These are phyloP conservation scores for Talaromyces adpressus DNA, from an alignment of 495 filamentous ascomycete genomes.

Conservation along the genomic window DNA sequence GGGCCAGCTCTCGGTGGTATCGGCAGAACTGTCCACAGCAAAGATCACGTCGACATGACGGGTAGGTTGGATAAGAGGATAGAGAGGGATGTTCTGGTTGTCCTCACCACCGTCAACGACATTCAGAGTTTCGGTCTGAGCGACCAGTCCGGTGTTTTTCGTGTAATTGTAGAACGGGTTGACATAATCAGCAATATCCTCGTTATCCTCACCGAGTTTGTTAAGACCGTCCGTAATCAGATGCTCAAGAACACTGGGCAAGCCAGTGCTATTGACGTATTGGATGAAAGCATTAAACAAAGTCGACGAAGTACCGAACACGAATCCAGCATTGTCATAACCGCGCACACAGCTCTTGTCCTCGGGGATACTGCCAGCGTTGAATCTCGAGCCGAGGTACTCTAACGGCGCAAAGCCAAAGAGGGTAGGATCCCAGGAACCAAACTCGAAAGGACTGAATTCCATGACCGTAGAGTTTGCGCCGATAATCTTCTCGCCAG, in stretches of 20 bases:
- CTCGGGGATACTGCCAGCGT: conserved; percentile 49
- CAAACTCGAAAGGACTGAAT: conserved; percentile 82
- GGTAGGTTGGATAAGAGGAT: conserved; percentile 70
- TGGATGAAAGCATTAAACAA: conserved; percentile 76
- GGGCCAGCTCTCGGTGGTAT: conserved; percentile 69
- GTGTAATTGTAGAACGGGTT: conserved; percentile 78
- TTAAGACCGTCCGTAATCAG: conserved; percentile 46
- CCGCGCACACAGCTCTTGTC: conserved; percentile 62
- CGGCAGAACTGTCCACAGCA: conserved; percentile 78
- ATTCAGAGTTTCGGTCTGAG: conserved; percentile 48
- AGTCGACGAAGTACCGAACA: conserved; percentile 80
- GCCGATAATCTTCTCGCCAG: conserved; percentile 55
- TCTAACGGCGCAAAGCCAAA: conserved; percentile 69
- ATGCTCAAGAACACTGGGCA: conserved; percentile 46
- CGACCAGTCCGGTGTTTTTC: conserved; percentile 49
- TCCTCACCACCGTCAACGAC: conserved; percentile 85
- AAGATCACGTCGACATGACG: conserved; percentile 84
- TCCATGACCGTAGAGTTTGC: conserved; percentile 75
- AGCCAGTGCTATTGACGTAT: conserved; percentile 37
- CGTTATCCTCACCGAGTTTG: conserved; percentile 42
- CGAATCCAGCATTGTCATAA: conserved; percentile 78
- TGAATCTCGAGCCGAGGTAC: conserved; percentile 76
- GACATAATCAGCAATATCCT: conserved; percentile 79
- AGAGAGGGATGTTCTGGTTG: conserved; percentile 77
- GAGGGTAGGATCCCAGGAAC: conserved; percentile 71